Evolutionary conservation across 106 monocot species (phyloP), one percentile per base, ranked within the genome.

Genomic region (Amphibolis antarctica): DNA sequence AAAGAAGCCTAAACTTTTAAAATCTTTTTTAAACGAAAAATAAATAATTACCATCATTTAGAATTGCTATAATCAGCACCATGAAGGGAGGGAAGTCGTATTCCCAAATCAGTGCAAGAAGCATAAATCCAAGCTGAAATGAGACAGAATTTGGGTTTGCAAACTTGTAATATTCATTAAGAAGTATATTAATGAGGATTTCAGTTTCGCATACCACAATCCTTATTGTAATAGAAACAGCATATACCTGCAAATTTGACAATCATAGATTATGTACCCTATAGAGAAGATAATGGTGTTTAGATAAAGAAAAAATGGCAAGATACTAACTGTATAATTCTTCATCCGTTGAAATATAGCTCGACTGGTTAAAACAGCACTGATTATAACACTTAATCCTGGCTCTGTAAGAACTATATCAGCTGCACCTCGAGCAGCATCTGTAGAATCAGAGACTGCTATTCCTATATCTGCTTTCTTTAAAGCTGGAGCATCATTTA

Each of bases 341-440:
- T 85, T 85, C 85, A 85, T 85, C 49, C 85, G 71, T 63, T 85
- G 85, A 26, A 85, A 85, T 57, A 85, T 85, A 43, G 81, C 69
- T 19, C 85, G 59, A 69, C 81, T 81, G 4, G 85, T 85, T 52
- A 85, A 79, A 44, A 85, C 85, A 24, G 85, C 81, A 60, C 85
- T 81, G 29, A 85, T 56, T 42, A 85, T 81, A 21, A 85, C 85
- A 60, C 85, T 79, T 55, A 85, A 65, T 14, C 85, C 85, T 12
- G 85, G 81, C 26, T 81, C 85, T 17, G 85, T 85, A 17, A 81
- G 73, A 44, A 85, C 85, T 46, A 85, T 81, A 76, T 85, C 85
- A n/a, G 85, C 81, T 31, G 85, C 85, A 55, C 75, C 46, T 60
- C 85, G 66, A 10, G 85, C 85, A 44, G 85, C 85, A 75, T 85